Conservation (phyloP, 768 basidiomycete genomes). For the Termitomyces sp. region DNA sequence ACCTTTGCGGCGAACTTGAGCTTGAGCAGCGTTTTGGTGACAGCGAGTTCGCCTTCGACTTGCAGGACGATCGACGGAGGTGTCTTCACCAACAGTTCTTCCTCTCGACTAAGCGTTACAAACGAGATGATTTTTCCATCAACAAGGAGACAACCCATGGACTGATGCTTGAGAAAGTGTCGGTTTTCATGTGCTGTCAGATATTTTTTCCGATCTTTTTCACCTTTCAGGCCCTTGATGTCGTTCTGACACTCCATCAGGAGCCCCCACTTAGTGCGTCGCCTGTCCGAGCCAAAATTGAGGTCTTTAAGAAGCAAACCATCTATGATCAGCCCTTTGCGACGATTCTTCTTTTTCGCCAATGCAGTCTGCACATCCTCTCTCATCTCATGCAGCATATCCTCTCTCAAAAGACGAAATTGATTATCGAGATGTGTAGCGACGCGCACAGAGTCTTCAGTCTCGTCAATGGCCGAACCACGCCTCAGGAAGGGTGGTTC, state of each 20-base stretch:
- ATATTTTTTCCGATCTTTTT: background rate
- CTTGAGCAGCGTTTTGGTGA: background rate
- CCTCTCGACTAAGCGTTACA: background rate
- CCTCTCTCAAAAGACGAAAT: conserved; percentile 9
- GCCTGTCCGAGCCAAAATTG: background rate
- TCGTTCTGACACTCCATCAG: background rate
- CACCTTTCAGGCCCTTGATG: background rate
- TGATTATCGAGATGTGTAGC: conserved; percentile 9
- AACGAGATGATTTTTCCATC: background rate
- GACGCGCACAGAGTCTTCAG: conserved; percentile 10
- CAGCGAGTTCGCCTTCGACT: background rate
- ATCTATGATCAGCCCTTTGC: background rate
- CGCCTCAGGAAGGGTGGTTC: background rate
- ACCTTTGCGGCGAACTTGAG: background rate
- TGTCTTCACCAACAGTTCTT: background rate
- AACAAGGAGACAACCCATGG: background rate
- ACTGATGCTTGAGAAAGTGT: background rate
- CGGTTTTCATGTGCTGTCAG: background rate
- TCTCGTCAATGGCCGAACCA: background rate
- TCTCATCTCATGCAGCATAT: conserved; percentile 18
- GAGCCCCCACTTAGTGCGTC: background rate
- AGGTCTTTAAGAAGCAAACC: background rate
- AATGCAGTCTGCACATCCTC: conserved; percentile 40
- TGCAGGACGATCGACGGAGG: background rate
- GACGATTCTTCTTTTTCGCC: background rate